Percentiles rank a stretch among this genome's conserved stretches.
phyloP scores from a whole-genome alignment of 768 basidiomycete genomes.

The Trametes meyenii region DNA sequence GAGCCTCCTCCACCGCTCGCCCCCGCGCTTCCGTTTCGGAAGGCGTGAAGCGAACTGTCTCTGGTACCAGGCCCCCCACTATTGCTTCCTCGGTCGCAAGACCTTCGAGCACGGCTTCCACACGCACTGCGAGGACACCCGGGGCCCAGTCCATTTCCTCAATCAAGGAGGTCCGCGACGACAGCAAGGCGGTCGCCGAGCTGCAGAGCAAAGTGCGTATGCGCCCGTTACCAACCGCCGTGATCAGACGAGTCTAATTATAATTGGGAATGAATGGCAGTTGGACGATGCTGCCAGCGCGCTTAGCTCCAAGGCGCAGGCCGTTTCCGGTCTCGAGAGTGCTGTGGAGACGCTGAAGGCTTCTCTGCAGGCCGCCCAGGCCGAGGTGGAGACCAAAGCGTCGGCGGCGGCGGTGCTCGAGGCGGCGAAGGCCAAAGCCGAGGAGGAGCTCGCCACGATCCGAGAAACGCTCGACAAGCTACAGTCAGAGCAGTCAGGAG shows the following conservation, averaged over 20 bases:
- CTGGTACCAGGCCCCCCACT: conserved; percentile 40
- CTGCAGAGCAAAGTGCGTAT: conserved; percentile 60
- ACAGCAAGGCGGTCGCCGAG: conserved; percentile 57
- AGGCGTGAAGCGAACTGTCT: conserved; percentile 54
- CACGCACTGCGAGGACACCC: conserved; percentile 46
- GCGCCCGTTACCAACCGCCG: too few relatives aligned
- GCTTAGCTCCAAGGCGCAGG: conserved; percentile 54
- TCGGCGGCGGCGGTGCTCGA: conserved; percentile 49
- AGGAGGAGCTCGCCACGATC: conserved; percentile 49
- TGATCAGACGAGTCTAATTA: not conserved
- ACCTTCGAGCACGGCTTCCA: conserved; percentile 40
- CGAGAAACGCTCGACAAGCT: conserved; percentile 45
- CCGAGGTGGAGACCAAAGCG: conserved; percentile 52
- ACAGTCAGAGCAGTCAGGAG: conserved; percentile 30
- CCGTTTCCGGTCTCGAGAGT: conserved; percentile 54
- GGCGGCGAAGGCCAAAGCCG: conserved; percentile 49
- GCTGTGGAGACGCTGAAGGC: conserved; percentile 52
- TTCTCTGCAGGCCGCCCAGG: conserved; percentile 49
- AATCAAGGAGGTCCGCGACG: conserved; percentile 68
- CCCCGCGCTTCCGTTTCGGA: conserved; percentile 74
- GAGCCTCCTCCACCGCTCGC: conserved; percentile 23
- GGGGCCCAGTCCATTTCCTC: conserved; percentile 69
- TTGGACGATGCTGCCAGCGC: conserved; percentile 60
- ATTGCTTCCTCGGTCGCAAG: conserved; percentile 38
- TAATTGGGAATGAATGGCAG: conserved; percentile 43